Evolutionary conservation across 2,329 filamentous ascomycete species (phyloP).

Genomic region (Furcasterigmium sp.): DNA sequence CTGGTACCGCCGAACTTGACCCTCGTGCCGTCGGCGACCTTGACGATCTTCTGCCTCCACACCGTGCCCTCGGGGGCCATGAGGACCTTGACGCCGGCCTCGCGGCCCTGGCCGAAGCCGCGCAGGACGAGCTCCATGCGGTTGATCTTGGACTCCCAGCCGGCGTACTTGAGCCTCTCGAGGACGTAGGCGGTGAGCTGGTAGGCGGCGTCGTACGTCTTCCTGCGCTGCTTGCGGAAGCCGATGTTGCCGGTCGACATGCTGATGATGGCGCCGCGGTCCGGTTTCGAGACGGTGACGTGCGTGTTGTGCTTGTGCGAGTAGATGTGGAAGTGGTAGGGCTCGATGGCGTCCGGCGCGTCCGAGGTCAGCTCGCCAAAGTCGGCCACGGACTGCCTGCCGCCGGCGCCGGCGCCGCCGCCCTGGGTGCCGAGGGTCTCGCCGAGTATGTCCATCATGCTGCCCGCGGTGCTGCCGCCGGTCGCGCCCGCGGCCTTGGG

Average conservation of each 20-base stretch:
- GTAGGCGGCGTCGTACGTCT: constrained; percentile 86
- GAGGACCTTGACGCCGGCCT: constrained; percentile 85
- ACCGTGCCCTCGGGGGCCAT: constrained; percentile 78
- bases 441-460: constrained; percentile 24
- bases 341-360: constrained; percentile 39
- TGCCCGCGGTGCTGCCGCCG: neutral
- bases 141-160: constrained; percentile 69
- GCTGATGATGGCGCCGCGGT: constrained; percentile 72
- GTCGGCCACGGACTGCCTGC: neutral
- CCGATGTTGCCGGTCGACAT: constrained; percentile 83
- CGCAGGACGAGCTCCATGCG: constrained; percentile 75
- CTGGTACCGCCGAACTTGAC: constrained; percentile 95
- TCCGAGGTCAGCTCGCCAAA: constrained; percentile 5
- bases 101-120: constrained; percentile 81
- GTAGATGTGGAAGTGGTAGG: constrained; percentile 84
- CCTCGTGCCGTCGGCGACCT: constrained; percentile 79
- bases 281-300: constrained; percentile 81
- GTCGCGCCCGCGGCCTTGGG: no score
- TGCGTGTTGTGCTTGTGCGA: constrained; percentile 92
- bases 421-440: constrained; percentile 25
- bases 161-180: constrained; percentile 76
- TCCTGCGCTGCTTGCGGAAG: constrained; percentile 77
- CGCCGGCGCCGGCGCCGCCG: constrained; percentile 9
- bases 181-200: constrained; percentile 82
- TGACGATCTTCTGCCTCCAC: constrained; percentile 68